Conservation (phyloP, 345 rosid genomes). For the Rhodamnia argentea region DNA sequence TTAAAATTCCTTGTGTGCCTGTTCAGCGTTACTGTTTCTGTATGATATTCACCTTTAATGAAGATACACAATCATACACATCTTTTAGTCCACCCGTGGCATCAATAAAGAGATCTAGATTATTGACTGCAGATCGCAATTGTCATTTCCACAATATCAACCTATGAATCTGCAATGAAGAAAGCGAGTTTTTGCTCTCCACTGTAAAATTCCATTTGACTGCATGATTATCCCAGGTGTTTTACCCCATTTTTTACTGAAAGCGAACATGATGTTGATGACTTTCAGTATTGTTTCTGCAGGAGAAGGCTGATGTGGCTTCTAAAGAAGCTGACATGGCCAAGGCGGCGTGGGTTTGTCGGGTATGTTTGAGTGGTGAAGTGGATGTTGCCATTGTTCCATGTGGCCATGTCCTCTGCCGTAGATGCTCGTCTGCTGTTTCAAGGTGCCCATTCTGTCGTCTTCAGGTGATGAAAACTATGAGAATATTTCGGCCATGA, state of each 20-base stretch:
- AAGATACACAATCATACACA: not conserved
- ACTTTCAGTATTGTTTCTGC: slow-evolving; percentile 2
- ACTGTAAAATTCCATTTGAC: not conserved
- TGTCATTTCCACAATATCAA: not conserved
- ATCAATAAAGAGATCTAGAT: not conserved
- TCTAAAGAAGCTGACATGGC: slow-evolving; percentile 77
- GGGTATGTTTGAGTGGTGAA: slow-evolving; percentile 73
- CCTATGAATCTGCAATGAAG: not conserved
- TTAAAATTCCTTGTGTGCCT: not conserved
- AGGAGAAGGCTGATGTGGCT: slow-evolving; percentile 71
- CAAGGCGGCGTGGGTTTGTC: slow-evolving; percentile 78
- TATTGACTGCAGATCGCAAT: not conserved
- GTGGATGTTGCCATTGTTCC: slow-evolving; percentile 73
- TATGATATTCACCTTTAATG: not conserved
- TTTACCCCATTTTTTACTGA: not conserved
- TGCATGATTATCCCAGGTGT: not conserved
- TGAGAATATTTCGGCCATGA: slow-evolving; percentile 67
- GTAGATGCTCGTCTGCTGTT: slow-evolving; percentile 66
- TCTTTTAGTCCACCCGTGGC: not conserved
- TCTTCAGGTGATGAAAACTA: slow-evolving; percentile 52
- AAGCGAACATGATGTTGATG: not conserved
- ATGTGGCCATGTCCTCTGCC: slow-evolving; percentile 88
- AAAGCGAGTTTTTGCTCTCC: not conserved
- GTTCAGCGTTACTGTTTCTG: not conserved
- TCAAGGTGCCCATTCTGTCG: slow-evolving; percentile 90